A percentile compares a stretch with the other conserved stretches of the same genome.
These are phyloP conservation scores for Sodiomyces alkalinus DNA, from an alignment of 2,329 filamentous ascomycete genomes.

Conservation along the genomic window DNA sequence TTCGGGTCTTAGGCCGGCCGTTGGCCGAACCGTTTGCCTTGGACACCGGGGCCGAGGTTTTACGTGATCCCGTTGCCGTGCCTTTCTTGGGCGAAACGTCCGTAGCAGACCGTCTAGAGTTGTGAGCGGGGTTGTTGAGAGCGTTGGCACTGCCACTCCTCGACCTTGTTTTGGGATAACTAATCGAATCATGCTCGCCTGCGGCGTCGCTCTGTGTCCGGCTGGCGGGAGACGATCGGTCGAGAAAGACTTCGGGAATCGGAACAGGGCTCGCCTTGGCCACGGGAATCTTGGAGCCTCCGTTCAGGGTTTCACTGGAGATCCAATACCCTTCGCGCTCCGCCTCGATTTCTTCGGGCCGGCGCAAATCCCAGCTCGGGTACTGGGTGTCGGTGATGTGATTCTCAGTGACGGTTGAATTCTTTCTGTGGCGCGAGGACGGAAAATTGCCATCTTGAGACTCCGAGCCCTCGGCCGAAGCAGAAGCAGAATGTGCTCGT, in stretches of 20 bases:
- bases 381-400: constrained; percentile 20
- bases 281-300: constrained; percentile 68
- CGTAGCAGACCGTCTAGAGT: constrained; percentile 24
- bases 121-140: constrained; percentile 31
- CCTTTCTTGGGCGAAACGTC: constrained; percentile 44
- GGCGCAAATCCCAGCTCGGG: constrained; percentile 55
- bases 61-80: constrained; percentile 20
- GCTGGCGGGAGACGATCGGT: constrained; percentile 54
- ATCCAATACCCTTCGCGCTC: constrained; percentile 41
- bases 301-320: constrained; percentile 37
- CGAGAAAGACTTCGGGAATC: constrained; percentile 54
- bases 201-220: constrained; percentile 42
- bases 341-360: constrained; percentile 62
- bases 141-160: constrained; percentile 53
- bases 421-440: constrained; percentile 22
- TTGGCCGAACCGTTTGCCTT: constrained; percentile 24
- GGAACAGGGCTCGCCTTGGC: constrained; percentile 67
- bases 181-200: constrained; percentile 38
- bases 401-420: constrained; percentile 25
- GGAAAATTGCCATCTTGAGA: constrained; percentile 3
- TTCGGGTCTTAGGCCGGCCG: constrained; percentile 47
- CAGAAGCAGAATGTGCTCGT: constrained; percentile 15
- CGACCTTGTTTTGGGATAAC: constrained; percentile 46
- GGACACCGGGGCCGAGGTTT: constrained; percentile 26
- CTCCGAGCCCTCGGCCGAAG: constrained; percentile 2